Conservation (phyloP, 129 eudicot species). For the Lactuca saligna region DNA sequence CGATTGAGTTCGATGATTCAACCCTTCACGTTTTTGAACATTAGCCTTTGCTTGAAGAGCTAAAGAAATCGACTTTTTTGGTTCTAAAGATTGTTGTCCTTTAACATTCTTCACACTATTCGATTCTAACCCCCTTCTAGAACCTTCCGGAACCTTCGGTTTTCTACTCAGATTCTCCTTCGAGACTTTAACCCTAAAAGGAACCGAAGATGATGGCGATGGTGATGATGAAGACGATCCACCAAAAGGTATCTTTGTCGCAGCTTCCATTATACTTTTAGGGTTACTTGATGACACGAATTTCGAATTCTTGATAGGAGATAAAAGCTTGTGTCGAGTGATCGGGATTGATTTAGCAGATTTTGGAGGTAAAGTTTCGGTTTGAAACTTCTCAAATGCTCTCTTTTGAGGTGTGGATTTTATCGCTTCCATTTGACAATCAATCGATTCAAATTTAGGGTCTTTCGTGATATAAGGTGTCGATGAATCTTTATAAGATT, state of each 20-base stretch:
- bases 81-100: constrained; percentile 41
- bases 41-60: constrained; percentile 94
- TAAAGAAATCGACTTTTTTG: constrained; percentile 72
- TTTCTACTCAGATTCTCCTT: constrained; percentile 53
- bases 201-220: constrained; percentile 46
- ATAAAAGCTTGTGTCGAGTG: constrained; percentile 73
- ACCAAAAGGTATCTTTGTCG: constrained; percentile 59
- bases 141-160: constrained; percentile 48
- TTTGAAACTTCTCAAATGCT: constrained; percentile 73
- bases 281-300: constrained; percentile 60
- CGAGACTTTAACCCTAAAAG: constrained; percentile 57
- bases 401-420: constrained; percentile 51
- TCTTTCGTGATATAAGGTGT: constrained; percentile 35
- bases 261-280: constrained; percentile 86
- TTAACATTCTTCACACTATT: constrained; percentile 51
- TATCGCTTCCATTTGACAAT: constrained; percentile 32
- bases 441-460: constrained; percentile 44
- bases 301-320: constrained; percentile 74
- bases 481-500: constrained; percentile 36
- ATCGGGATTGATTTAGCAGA: constrained; percentile 86
- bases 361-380: constrained; percentile 80
- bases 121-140: constrained; percentile 48
- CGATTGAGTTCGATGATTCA: constrained; percentile 38
- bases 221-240: constrained; percentile 41
- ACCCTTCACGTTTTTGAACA: constrained; percentile 84